Evolutionary conservation across 2,329 filamentous ascomycete species (phyloP).

Genomic region (Canariomyces notabilis): DNA sequence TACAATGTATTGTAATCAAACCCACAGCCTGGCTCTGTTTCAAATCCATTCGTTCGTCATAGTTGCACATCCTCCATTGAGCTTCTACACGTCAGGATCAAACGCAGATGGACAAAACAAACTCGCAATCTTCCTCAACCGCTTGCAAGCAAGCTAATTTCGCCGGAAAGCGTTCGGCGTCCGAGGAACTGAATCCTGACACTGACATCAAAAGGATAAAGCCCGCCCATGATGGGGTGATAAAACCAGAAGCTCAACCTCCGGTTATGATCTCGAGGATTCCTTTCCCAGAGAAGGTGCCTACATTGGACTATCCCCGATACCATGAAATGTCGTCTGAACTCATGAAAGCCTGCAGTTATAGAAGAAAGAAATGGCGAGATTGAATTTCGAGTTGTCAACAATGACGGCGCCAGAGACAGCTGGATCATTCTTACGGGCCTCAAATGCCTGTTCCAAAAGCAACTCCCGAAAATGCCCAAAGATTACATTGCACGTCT

Average conservation of each 20-base stretch:
- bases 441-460: conserved; percentile 96
- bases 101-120: conserved; percentile 4
- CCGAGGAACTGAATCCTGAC: conserved; percentile 55
- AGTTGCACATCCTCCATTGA: background rate
- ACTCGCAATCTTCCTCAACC: background rate
- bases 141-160: background rate
- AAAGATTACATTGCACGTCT: conserved; percentile 98
- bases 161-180: conserved; percentile 63
- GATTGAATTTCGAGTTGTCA: conserved; percentile 96
- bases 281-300: conserved; percentile 79
- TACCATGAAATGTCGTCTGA: conserved; percentile 60
- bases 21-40: too few species aligned
- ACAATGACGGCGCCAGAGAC: conserved; percentile 85
- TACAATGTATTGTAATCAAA: too few species aligned
- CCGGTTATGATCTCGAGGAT: conserved; percentile 54
- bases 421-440: conserved; percentile 93
- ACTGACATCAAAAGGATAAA: conserved; percentile 61
- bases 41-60: too few species aligned
- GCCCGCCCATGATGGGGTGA: conserved; percentile 34
- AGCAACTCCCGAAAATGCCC: conserved; percentile 97
- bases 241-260: conserved; percentile 43
- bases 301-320: conserved; percentile 1
- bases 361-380: conserved; percentile 90
- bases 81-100: background rate
- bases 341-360: conserved; percentile 91